Evolutionary conservation across 2,329 filamentous ascomycete species (phyloP).

Genomic region (Botrytis squamosa): DNA sequence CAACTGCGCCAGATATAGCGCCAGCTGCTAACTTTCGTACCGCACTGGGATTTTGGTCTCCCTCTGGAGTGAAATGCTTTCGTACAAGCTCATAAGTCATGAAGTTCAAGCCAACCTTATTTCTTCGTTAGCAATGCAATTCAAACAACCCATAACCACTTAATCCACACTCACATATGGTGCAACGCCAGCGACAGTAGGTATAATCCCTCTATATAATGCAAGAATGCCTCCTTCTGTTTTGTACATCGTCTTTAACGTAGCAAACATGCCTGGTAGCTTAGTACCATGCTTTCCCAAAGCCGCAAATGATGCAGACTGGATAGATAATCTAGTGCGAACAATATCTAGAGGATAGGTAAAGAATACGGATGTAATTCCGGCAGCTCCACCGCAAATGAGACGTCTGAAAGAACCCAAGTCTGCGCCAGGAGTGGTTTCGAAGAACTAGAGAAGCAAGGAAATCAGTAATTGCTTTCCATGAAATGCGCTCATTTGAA

Average conservation of each 20-base stretch:
- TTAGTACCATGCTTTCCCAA: conserved; percentile 61
- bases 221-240: conserved; percentile 82
- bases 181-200: conserved; percentile 91
- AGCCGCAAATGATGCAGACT: conserved; percentile 89
- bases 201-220: conserved; percentile 91
- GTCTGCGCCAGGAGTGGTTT: conserved; percentile 69
- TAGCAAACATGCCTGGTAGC: conserved; percentile 89
- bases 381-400: conserved; percentile 85
- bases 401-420: conserved; percentile 73
- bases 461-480: conserved; percentile 14
- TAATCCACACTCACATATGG: conserved; percentile 67
- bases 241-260: conserved; percentile 80
- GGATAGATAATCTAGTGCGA: conserved; percentile 90
- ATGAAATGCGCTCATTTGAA: neutral
- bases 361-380: conserved; percentile 90
- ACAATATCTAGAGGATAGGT: conserved; percentile 98
- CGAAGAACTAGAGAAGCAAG: conserved; percentile 61
- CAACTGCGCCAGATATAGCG: conserved; percentile 91
- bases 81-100: conserved; percentile 95
- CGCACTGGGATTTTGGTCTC: conserved; percentile 77
- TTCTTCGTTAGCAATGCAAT: conserved; percentile 13
- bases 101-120: conserved; percentile 88
- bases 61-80: conserved; percentile 80
- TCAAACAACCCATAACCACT: neutral
- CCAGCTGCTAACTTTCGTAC: conserved; percentile 83